phyloP scores from a whole-genome alignment of 1,139 yeast genomes.

The Scheffersomyces illinoinensis region DNA sequence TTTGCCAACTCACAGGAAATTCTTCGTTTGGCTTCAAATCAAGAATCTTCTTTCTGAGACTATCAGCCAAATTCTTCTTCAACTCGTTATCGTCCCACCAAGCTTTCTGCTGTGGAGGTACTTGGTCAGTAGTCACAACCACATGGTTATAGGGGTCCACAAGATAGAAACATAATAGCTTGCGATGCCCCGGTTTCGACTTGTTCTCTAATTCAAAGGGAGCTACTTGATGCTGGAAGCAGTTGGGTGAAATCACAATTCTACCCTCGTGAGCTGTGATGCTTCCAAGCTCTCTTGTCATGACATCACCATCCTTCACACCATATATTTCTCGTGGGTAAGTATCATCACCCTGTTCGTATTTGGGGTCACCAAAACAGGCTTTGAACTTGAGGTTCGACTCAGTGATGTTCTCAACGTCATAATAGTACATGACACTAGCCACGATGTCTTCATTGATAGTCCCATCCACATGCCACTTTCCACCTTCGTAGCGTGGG shows the following conservation, averaged over 20 bases:
- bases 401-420: slow-evolving; percentile 36
- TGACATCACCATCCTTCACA: slow-evolving; percentile 24
- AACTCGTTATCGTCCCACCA: slow-evolving; percentile 27
- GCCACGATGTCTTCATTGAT: slow-evolving; percentile 42
- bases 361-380: slow-evolving; percentile 30
- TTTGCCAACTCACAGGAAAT: neutral
- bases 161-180: slow-evolving; percentile 38
- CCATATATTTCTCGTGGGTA: slow-evolving; percentile 28
- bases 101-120: slow-evolving; percentile 38
- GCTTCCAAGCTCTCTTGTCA: slow-evolving; percentile 23
- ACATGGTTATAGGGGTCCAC: slow-evolving; percentile 33
- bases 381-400: slow-evolving; percentile 32
- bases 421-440: slow-evolving; percentile 41
- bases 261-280: slow-evolving; percentile 25
- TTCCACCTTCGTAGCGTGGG: slow-evolving; percentile 37
- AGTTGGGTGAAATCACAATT: slow-evolving; percentile 40
- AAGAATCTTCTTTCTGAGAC: slow-evolving; percentile 4
- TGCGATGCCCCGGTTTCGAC: slow-evolving; percentile 35
- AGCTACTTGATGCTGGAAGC: slow-evolving; percentile 38
- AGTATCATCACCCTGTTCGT: slow-evolving; percentile 33
- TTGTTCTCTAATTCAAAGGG: slow-evolving; percentile 34
- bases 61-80: slow-evolving; percentile 6
- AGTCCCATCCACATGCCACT: slow-evolving; percentile 47
- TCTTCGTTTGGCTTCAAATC: neutral
- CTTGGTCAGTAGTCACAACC: slow-evolving; percentile 29